Evolutionary conservation across 2,329 filamentous ascomycete genomes (phyloP), one percentile per base, ranked within the genome.

Genomic region (Leptographium radiaticola): DNA sequence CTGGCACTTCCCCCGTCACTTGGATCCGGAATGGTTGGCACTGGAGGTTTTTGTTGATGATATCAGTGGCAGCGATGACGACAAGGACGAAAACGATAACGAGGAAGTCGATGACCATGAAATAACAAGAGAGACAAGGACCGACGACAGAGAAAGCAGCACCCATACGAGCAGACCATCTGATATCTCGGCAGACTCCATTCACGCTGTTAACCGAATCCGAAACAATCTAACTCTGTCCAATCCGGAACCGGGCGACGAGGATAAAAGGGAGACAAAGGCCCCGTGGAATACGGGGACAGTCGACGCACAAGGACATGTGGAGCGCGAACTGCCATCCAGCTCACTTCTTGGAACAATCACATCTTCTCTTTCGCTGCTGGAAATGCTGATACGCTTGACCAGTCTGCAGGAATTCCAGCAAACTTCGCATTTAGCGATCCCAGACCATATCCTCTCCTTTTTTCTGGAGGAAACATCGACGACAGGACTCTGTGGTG

Each of bases 1-100:
- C 9, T 84, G 81, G 77, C 71, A 72, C 12, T 71, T 95, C 3
- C 88, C 89, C 0, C 74, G 75, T 1, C 85, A 89, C 56, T 72
- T 95, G 0, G 90, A 95, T 60, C 82, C 86, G 0, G 90, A 95
- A 67, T 96, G 90, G 90, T 79, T 95, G 59, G 90, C 90, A 0
- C 80, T 96, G 16, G 89, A 95, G 64, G 87, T 95, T 1, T 93
- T 84, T 64, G 77, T 80, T 16, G 83, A 87, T 61, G 75, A 81
- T 4, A 71, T 13, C 25, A 47, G 51, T 25, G 46, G 25, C 6
- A 63, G 74, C 0, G 76, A 79, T 2, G 76, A 80, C 42, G 56
- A 59, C 67, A 34, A 42, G 5, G 44, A 53, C n/a, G 33, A 15
- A 4, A 25, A 36, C 25, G 18, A 2, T 9, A 31, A 15, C 15